Base-by-base conservation (phyloP, 2,329 filamentous ascomycete genomes). In the Colletotrichum sansevieriae region DNA sequence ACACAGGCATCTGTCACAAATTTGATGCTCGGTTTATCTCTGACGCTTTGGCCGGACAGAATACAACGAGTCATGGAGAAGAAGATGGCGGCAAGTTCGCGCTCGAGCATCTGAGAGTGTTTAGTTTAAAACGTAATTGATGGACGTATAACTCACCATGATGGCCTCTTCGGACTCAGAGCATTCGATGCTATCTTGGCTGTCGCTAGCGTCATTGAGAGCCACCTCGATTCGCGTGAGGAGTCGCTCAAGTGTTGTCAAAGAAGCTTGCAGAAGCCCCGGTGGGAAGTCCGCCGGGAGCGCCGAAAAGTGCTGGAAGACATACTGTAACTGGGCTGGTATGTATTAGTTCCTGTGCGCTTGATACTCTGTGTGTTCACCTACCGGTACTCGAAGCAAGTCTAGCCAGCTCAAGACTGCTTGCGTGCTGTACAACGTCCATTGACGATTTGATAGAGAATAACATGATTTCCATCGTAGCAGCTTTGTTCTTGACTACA, bases 381-480 rank as follows among this genome's bases (percentile, higher is more conserved):
- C 67, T 73, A 81, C 79, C 78, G 2, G 79, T 81, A 63, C 84
- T 88, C 35, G 88, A 73, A 13, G 82, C 83, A 67, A 84, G 84
- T 2, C 83, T 83, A 6, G 83, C 83, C 15, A 82, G 78, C 63
- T 80, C 80, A 8, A 88, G 77, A 25, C 83, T 81, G 13, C 76
- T 75, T 0, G 85, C 81, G 41, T 83, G 79, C 57, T 75, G 79
- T 74, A 89, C 78, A 3, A 87, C 85, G 68, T 87, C 83, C 43
- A 87, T 74, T 10, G 85, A 88, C 1, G 84, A 80, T 55, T 77
- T 78, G 43, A 84, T 77, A 4, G 83, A 86, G 63, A 81, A 80
- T 58, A 84, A 76, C 12, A 90, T 73, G 37, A 89, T 78, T 64
- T 89, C 87, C 78, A 84, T 81, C 2, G 85, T 81, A 4, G 84